Conservation (phyloP, 257 asterid genomes). For the Solanum chilense region DNA sequence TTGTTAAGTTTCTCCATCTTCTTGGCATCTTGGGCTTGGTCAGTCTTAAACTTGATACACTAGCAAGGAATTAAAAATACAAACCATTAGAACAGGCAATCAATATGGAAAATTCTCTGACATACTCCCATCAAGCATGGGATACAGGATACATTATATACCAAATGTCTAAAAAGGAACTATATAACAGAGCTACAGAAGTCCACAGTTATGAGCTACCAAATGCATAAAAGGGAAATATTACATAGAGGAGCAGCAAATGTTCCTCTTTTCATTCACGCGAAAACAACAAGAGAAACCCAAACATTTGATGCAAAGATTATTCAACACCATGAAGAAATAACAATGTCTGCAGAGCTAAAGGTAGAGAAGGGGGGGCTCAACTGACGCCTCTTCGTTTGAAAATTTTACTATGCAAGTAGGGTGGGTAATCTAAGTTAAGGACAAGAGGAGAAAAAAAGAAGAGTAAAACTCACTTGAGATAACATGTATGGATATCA, state of each 20-base stretch:
- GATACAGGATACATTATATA: neutral
- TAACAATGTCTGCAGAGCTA: neutral
- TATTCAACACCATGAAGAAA: neutral
- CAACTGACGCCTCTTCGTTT: neutral
- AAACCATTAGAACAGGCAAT: neutral
- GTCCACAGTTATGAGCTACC: neutral
- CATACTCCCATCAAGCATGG: neutral
- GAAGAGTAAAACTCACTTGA: neutral
- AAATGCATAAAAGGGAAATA: neutral
- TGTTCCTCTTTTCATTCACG: neutral
- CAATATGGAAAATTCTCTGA: neutral
- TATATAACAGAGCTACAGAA: neutral
- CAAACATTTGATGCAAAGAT: neutral
- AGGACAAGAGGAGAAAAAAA: neutral
- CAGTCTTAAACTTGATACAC: neutral
- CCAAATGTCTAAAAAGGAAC: neutral
- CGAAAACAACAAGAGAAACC: neutral
- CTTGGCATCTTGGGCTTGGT: slow-evolving; percentile 1
- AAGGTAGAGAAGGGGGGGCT: neutral
- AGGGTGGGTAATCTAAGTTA: neutral
- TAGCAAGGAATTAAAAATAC: neutral
- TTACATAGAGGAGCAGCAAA: neutral
- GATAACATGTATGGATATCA: neutral
- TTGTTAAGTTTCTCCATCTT: neutral
- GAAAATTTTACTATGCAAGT: neutral